Evolutionary conservation across 2,329 filamentous ascomycete species (phyloP).

Genomic region (Simplicillium sp.): DNA sequence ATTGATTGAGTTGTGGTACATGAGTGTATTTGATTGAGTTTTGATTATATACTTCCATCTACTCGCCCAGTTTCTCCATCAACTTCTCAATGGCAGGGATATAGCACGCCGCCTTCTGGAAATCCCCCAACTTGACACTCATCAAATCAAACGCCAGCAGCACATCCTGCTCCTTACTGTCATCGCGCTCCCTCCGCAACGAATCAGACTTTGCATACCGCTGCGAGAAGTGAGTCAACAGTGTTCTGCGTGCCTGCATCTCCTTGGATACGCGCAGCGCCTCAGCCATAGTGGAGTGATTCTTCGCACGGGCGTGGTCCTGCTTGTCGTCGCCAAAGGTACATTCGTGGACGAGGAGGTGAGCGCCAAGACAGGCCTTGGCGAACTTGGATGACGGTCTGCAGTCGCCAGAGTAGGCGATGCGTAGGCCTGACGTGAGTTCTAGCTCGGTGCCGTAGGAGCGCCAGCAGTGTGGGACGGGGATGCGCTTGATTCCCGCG

Average conservation of each 20-base stretch:
- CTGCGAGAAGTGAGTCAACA: conserved; percentile 94
- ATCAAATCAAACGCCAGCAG: conserved; percentile 74
- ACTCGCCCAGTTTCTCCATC: conserved; percentile 30
- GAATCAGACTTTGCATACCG: conserved; percentile 64
- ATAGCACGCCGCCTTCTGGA: conserved; percentile 55
- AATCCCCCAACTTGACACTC: conserved; percentile 61
- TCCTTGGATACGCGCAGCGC: conserved; percentile 65
- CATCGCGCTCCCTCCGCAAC: conserved; percentile 22
- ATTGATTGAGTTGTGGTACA: too few species aligned
- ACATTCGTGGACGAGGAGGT: conserved; percentile 87
- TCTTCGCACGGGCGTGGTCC: conserved; percentile 75
- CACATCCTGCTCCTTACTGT: conserved; percentile 30
- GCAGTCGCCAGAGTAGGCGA: conserved; percentile 93
- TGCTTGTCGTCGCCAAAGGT: conserved; percentile 84
- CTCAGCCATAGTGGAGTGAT: conserved; percentile 81
- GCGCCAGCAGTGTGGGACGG: conserved; percentile 70
- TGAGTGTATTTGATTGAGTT: too few species aligned
- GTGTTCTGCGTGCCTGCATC: conserved; percentile 72
- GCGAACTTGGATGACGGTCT: conserved; percentile 66
- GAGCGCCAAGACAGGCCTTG: conserved; percentile 60
- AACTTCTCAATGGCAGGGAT: conserved; percentile 44
- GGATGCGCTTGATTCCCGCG: conserved; percentile 53
- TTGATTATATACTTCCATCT: not conserved
- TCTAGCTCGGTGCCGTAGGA: conserved; percentile 70
- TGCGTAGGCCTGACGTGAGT: conserved; percentile 70